Base-by-base conservation (phyloP, 192 early-diverging fungal species). In the Umbelopsis vinacea region DNA sequence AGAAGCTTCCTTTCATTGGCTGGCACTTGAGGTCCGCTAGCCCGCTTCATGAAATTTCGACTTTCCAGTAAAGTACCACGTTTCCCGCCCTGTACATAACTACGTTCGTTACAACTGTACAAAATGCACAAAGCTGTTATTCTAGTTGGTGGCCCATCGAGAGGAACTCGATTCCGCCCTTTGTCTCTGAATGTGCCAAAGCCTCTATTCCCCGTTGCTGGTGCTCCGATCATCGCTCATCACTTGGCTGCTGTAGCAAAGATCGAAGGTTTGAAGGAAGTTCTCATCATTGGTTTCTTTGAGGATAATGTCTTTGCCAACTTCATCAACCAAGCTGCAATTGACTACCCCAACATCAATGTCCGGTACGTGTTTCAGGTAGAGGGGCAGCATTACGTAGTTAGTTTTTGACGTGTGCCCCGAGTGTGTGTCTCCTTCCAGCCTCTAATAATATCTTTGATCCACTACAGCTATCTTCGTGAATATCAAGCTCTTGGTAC, bases 141-240 rank as follows among this genome's bases (percentile, higher is more conserved):
- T 77, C 90, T 99, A 55, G 97, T 99, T 67, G 97, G 97, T 77
- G 97, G 97, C 6, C 96, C 96, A 45, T 97, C 96, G 40, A 90
- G 96, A 70, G 97, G 94, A 47, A 99, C 97, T 19, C 92, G 96
- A 68, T 99, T 99, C 89, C 90, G 97, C 46, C 97, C 97, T 14
- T 85, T 99, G 70, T 97, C 96, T 52, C 91, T 99, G 85, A 91
- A 96, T 74, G 88, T 90, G 10, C 97, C 97, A 47, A 97, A 99
- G 82, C 96, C 97, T n/a, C 86, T 99, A 71, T 99, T 99, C 85
- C 97, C 97, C 14, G 94, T 99, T 66, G 97, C 96, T 33, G 96
- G 96, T 23, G 85, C 87, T 54, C 96, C 97, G 72, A 94, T 97
- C 84, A 97, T 99, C 84, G 93, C 91, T 78, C 97, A 99, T 86